phyloP scores from a whole-genome alignment of 768 basidiomycete genomes.

The Pulveroboletus sp. region DNA sequence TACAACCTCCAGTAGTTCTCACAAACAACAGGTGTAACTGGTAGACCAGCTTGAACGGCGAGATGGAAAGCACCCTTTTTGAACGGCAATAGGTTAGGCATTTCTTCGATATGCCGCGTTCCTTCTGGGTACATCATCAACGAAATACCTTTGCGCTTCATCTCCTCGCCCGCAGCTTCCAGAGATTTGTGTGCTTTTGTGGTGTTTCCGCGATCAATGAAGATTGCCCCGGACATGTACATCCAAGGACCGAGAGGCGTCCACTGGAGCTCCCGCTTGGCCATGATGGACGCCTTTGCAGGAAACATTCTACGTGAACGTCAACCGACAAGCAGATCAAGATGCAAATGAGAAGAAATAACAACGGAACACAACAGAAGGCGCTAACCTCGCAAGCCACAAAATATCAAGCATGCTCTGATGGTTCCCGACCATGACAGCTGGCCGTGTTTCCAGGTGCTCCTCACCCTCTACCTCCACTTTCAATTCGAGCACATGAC shows the following conservation, averaged over 20 bases:
- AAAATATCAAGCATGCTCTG: conserved; percentile 91
- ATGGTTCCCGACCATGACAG: conserved; percentile 82
- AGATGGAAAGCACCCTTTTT: conserved; percentile 99
- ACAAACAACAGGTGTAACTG: conserved; percentile 85
- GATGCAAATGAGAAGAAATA: neutral
- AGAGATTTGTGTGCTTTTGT: conserved; percentile 70
- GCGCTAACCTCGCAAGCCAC: conserved; percentile 67
- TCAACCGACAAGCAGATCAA: conserved; percentile 3
- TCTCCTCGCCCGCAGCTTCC: conserved; percentile 67
- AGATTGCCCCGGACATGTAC: conserved; percentile 84
- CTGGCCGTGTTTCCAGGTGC: conserved; percentile 64
- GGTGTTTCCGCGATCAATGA: conserved; percentile 83
- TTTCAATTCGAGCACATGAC: conserved; percentile 57
- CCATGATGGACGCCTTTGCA: conserved; percentile 78
- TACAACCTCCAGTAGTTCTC: conserved; percentile 94
- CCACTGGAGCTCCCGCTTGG: conserved; percentile 86
- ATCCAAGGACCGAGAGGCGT: conserved; percentile 90
- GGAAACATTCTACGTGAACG: conserved; percentile 67
- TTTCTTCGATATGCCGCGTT: conserved; percentile 69
- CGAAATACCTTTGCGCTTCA: conserved; percentile 67
- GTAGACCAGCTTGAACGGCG: conserved; percentile 85
- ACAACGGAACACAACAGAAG: conserved; percentile 13
- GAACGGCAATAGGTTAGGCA: conserved; percentile 72
- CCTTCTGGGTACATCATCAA: conserved; percentile 98
- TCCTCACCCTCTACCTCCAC: conserved; percentile 86